phyloP scores from a whole-genome alignment of 345 rosid genomes.

The Cardamine occulta region DNA sequence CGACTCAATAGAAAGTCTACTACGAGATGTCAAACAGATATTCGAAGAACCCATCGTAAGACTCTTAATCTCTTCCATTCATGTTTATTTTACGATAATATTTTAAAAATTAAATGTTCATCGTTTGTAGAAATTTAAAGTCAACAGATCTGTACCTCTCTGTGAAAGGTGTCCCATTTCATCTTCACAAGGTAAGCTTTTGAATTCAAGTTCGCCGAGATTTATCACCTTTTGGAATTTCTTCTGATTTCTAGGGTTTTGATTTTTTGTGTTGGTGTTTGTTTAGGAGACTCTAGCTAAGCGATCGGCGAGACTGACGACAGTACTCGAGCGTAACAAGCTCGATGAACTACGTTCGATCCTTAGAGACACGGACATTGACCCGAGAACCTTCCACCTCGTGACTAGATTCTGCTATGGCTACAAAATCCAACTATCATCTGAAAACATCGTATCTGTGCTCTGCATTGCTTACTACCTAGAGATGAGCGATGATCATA shows the following conservation, averaged over 20 bases:
- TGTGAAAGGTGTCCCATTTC: constrained; percentile 50
- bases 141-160: constrained; percentile 48
- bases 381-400: constrained; percentile 55
- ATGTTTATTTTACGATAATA: background rate
- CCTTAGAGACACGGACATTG: constrained; percentile 58
- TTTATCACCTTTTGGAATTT: background rate
- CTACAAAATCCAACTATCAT: constrained; percentile 49
- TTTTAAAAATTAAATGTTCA: background rate
- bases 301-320: constrained; percentile 63
- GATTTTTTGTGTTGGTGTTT: constrained; percentile 2
- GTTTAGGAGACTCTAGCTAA: constrained; percentile 63
- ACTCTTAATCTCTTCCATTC: constrained; percentile 13
- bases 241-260: constrained; percentile 23
- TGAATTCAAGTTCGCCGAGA: background rate
- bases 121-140: constrained; percentile 49
- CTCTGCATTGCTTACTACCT: constrained; percentile 61
- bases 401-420: constrained; percentile 81
- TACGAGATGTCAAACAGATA: constrained; percentile 29
- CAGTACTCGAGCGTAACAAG: constrained; percentile 47
- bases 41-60: constrained; percentile 8
- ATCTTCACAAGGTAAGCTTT: constrained; percentile 53
- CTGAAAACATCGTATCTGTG: constrained; percentile 71
- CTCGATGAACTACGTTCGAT: constrained; percentile 44
- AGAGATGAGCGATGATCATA: constrained; percentile 71
- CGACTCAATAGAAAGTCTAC: background rate